These are phyloP conservation scores for Xylariaceae sp. DNA, from an alignment of 2,329 filamentous ascomycete species.

Conservation along the genomic window DNA sequence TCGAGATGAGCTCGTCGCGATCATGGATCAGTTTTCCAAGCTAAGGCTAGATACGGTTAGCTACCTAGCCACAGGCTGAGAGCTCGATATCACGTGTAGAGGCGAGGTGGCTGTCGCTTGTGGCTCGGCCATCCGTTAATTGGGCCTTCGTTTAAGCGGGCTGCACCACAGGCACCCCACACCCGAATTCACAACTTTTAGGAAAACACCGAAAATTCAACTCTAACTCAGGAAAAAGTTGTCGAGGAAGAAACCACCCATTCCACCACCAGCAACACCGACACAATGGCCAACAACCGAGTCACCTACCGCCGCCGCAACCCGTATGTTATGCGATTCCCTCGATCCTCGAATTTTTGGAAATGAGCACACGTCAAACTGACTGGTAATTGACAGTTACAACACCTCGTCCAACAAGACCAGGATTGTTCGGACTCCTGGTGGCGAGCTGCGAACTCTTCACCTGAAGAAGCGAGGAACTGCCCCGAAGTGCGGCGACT, in stretches of 20 bases:
- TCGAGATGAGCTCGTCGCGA: constrained; percentile 14
- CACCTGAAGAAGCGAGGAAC: constrained; percentile 99
- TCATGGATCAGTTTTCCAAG: constrained; percentile 22
- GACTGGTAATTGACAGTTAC: constrained; percentile 58
- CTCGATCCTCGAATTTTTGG: constrained; percentile 4
- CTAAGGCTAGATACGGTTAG: constrained; percentile 6
- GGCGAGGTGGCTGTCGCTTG: constrained; percentile 8
- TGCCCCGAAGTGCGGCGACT: constrained; percentile 98
- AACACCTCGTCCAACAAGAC: constrained; percentile 98
- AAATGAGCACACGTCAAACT: constrained; percentile 5
- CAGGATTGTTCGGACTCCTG: constrained; percentile 92
- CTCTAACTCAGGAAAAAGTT: constrained; percentile 23
- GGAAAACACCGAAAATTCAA: constrained; percentile 26
- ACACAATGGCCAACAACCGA: constrained; percentile 56
- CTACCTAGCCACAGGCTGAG: constrained; percentile 2
- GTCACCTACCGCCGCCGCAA: constrained; percentile 73
- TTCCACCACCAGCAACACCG: constrained; percentile 26
- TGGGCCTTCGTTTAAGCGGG: constrained; percentile 21
- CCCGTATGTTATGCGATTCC: constrained; percentile 56
- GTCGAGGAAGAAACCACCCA: constrained; percentile 21
- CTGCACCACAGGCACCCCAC: constrained; percentile 24
- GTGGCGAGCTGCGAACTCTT: constrained; percentile 90
- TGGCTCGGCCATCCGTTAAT: constrained; percentile 13
- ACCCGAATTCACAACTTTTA: constrained; percentile 13
- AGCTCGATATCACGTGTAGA: constrained; percentile 1